Percentiles rank a stretch among this genome's conserved stretches.
Evolutionary conservation across 2,329 filamentous ascomycete species (phyloP).

Genomic region (Aspergillus udagawae): DNA sequence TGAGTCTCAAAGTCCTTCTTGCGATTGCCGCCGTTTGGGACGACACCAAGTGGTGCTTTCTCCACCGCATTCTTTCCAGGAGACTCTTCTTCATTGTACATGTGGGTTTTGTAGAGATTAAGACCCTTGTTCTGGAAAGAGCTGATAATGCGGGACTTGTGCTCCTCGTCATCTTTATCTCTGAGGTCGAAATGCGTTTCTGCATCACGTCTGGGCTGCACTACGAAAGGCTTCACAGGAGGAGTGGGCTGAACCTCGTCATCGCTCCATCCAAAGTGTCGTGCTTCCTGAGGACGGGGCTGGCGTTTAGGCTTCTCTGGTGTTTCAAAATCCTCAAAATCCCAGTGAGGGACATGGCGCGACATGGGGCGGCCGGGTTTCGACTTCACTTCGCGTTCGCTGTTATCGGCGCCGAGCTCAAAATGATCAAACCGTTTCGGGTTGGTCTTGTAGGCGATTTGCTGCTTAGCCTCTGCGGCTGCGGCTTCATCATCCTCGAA

Average conservation of each 20-base stretch:
- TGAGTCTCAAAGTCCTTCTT: slow-evolving; percentile 74
- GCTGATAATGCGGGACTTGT: slow-evolving; percentile 39
- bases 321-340: slow-evolving; percentile 82
- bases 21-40: slow-evolving; percentile 70
- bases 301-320: slow-evolving; percentile 70
- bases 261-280: slow-evolving; percentile 72
- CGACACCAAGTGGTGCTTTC: slow-evolving; percentile 55
- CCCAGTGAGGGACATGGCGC: slow-evolving; percentile 70
- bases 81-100: slow-evolving; percentile 61
- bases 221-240: slow-evolving; percentile 52
- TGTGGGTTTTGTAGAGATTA: slow-evolving; percentile 71
- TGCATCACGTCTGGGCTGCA: slow-evolving; percentile 72
- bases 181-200: slow-evolving; percentile 79
- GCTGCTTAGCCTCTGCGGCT: slow-evolving; percentile 39
- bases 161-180: slow-evolving; percentile 66
- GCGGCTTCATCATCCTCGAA: slow-evolving; percentile 57
- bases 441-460: slow-evolving; percentile 57
- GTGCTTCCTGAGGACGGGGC: slow-evolving; percentile 63
- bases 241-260: slow-evolving; percentile 44
- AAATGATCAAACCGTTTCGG: slow-evolving; percentile 74
- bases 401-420: slow-evolving; percentile 31
- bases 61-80: slow-evolving; percentile 17
- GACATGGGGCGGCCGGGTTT: slow-evolving; percentile 24
- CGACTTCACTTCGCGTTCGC: slow-evolving; percentile 23
- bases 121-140: slow-evolving; percentile 64